Percentiles rank a stretch among this genome's conserved stretches.
These are phyloP conservation scores for Aquilaria malaccensis DNA, from an alignment of 345 rosid species.

Conservation along the genomic window DNA sequence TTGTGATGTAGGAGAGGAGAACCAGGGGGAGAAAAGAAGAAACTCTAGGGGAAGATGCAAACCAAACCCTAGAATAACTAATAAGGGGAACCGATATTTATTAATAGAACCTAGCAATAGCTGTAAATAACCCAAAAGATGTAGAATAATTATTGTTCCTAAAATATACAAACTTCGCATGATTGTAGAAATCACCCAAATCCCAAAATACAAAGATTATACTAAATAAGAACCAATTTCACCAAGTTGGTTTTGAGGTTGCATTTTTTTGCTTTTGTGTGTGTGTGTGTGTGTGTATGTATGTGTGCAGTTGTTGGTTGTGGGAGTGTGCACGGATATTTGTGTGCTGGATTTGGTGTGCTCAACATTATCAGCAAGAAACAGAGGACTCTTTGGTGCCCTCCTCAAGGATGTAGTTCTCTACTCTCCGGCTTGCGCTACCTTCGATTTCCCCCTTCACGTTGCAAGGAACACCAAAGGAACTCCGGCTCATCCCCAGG, in stretches of 20 bases:
- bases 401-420: constrained; percentile 38
- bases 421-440: constrained; percentile 50
- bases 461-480: constrained; percentile 34
- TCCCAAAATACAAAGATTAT: too few species aligned
- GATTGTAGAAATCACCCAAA: too few species aligned
- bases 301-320: constrained; percentile 39
- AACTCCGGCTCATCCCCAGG: constrained; percentile 48
- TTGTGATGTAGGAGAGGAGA: constrained; percentile 1
- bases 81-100: not conserved
- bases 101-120: too few species aligned
- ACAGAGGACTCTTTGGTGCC: constrained; percentile 37
- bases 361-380: constrained; percentile 47
- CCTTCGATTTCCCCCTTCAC: constrained; percentile 43
- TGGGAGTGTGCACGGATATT: constrained; percentile 54
- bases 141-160: too few species aligned
- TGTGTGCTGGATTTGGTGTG: constrained; percentile 62
- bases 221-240: too few species aligned
- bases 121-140: too few species aligned
- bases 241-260: too few species aligned
- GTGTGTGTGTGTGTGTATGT: not conserved
- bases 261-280: too few species aligned
- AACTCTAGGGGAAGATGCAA: too few species aligned
- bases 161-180: too few species aligned
- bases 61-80: too few species aligned
- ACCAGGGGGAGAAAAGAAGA: not conserved